Evolutionary conservation across 176 grass and related monocot genomes (phyloP), one percentile per base, ranked within the genome.

Genomic region (Aegilops umbellulata): DNA sequence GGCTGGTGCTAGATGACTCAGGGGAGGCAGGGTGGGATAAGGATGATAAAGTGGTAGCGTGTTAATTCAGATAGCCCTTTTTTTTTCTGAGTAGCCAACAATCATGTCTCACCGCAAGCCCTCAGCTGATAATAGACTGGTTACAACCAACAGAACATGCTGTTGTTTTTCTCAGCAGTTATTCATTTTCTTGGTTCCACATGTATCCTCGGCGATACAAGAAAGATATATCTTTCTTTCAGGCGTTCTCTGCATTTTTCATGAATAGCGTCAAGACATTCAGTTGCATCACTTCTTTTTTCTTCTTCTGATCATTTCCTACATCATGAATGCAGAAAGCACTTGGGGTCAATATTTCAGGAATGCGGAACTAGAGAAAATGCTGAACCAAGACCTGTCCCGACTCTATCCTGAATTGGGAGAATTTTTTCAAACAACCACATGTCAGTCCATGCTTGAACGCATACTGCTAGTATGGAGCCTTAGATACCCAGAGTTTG

Each of bases 311-410:
- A 77, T 42, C 34, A 84, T 49, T 35, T 20, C 77, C 20, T 71
- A 36, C 60, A 71, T 84, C 49, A 27, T 85, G 38, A 71, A 85
- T 85, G 76, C 89, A 99, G 97, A 94, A 65, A 98, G 97, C 97
- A 94, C 91, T 11, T 96, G 97, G 97, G 94, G 92, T 77, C 97
- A 91, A 29, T 99, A 90, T 90, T 99, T 99, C 87, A 90, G 80
- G 76, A 96, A 99, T 84, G 97, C 94, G 1, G 97, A 99, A 86
- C 86, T 96, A 76, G 97, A 99, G 71, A 99, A 87, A 92, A 94
- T 91, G 87, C 85, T 99, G 68, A 93, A 99, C 65, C 94, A 99
- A 80, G 97, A 99, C 90, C 77, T 99, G 39, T 94, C 94, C 41
- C 79, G 94, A 26, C 83, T 99, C 38, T 96, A 99, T 84, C 97